These are phyloP conservation scores for Coemansia sp. DNA, from an alignment of 192 early-diverging fungal genomes.

Conservation along the genomic window DNA sequence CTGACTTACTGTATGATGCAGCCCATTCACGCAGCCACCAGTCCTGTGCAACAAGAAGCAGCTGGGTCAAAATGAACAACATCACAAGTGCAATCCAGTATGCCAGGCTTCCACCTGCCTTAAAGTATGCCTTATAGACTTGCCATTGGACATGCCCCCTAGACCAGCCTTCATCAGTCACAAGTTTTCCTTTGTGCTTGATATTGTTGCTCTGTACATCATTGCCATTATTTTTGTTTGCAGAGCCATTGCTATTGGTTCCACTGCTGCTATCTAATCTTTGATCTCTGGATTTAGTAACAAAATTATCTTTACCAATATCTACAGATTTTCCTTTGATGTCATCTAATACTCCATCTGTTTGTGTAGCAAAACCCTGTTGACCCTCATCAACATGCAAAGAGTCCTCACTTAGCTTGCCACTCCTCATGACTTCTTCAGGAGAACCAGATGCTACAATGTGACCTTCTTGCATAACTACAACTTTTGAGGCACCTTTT, in stretches of 20 bases:
- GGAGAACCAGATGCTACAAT: conserved; percentile 61
- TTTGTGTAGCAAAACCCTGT: conserved; percentile 19
- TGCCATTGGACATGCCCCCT: conserved; percentile 73
- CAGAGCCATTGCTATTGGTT: background rate
- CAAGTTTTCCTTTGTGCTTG: conserved; percentile 61
- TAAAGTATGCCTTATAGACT: conserved; percentile 78
- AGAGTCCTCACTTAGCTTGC: conserved; percentile 39
- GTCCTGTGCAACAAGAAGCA: conserved; percentile 43
- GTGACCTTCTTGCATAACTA: conserved; percentile 69
- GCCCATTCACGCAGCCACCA: conserved; percentile 57
- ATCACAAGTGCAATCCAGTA: conserved; percentile 61
- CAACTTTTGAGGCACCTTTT: conserved; percentile 56
- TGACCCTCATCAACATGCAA: conserved; percentile 32
- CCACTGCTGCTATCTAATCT: conserved; percentile 24
- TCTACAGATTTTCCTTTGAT: conserved; percentile 40
- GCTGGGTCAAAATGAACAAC: conserved; percentile 33
- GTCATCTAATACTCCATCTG: conserved; percentile 12
- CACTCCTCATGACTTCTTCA: conserved; percentile 35
- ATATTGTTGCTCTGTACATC: background rate
- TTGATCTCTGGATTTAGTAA: conserved; percentile 8
- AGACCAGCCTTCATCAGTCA: conserved; percentile 77
- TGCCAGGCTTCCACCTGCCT: conserved; percentile 65
- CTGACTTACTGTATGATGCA: conserved; percentile 25
- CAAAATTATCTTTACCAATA: conserved; percentile 11
- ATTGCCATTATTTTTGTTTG: conserved; percentile 62